Evolutionary conservation across 176 grass and related monocot species (phyloP), one percentile per base, ranked within the genome.

Genomic region (Bothriochloa decipiens): DNA sequence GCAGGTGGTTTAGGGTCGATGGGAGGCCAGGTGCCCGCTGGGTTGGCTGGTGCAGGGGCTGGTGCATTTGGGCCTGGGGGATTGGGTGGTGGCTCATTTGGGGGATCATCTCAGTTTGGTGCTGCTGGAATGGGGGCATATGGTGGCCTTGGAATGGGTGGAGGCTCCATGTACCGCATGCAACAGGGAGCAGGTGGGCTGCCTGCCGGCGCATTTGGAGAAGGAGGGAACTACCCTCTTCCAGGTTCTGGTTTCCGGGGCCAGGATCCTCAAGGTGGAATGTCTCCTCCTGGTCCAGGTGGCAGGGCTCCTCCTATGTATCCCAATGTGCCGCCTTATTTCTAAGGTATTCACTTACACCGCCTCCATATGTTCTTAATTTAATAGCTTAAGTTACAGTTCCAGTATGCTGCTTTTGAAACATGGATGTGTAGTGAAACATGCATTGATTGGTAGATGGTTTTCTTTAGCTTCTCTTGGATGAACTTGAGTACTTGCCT

Each of bases 261-360:
- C 77, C 93, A 95, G 93, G 86, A 91, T 32, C 86, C 89, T 55
- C 89, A 84, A 72, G 87, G 82, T 71, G 87, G 87, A 32, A 86
- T 94, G 64, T 91, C 91, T 68, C 86, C 90, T 79, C 86, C 90
- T 76, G 91, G 92, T 26, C 84, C 86, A 60, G 88, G 84, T 89
- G 84, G 83, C 78, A 74, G 90, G 73, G 88, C 23, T 78, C 84
- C 87, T 81, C 87, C 87, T 1, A 77, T 96, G 82, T 94, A 96
- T 83, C 93, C 90, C 7, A 95, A 98, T 28, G 66, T 90, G 64
- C 91, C 91, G 12, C 96, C 93, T 77, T 96, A 96, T 82, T 99
- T 94, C 82, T 99, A 81, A 94, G 97, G 97, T 99, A 94, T 86
- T 65, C 50, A 33, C 47, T 82, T 64, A 41, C 47, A 50, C 33